These are phyloP conservation scores for Citrus maxima DNA, from an alignment of 345 rosid genomes.

Conservation along the genomic window DNA sequence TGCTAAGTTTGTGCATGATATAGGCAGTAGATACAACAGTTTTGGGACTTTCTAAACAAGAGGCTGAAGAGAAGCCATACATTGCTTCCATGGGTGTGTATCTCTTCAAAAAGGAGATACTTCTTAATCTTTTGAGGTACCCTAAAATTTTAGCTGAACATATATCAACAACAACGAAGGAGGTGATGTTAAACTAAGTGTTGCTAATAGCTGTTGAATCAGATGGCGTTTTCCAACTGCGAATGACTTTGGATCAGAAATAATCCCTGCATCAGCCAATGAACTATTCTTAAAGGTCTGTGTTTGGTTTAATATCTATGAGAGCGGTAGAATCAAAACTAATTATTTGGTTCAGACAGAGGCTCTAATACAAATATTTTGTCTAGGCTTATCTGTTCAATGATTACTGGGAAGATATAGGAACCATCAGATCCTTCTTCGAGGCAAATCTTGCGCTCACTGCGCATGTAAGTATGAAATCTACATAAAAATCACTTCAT, in stretches of 20 bases:
- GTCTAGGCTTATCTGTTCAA: conserved; percentile 90
- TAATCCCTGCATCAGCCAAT: conserved; percentile 88
- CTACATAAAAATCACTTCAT: neutral
- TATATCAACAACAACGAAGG: neutral
- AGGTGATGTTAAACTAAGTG: neutral
- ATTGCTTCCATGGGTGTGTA: conserved; percentile 99
- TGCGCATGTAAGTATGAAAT: conserved; percentile 61
- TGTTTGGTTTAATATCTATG: neutral
- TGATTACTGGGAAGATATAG: conserved; percentile 97
- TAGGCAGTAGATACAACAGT: conserved; percentile 88
- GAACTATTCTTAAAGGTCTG: conserved; percentile 68
- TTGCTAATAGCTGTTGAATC: conserved; percentile 13
- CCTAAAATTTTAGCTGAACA: neutral
- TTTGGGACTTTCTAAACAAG: conserved; percentile 74
- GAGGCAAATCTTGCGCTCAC: conserved; percentile 93
- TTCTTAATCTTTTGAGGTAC: conserved; percentile 88
- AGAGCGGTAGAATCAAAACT: neutral
- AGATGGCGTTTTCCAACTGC: conserved; percentile 99
- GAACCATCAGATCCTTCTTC: conserved; percentile 95
- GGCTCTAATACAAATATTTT: conserved; percentile 15
- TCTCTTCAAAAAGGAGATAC: conserved; percentile 91
- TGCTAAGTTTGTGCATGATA: conserved; percentile 4
- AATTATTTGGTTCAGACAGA: neutral
- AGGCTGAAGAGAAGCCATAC: conserved; percentile 85
- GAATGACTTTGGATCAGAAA: conserved; percentile 95